A percentile compares a stretch with the other conserved stretches of the same genome.
These are phyloP conservation scores for Botryotinia globosa DNA, from an alignment of 2,329 filamentous ascomycete species.

Conservation along the genomic window DNA sequence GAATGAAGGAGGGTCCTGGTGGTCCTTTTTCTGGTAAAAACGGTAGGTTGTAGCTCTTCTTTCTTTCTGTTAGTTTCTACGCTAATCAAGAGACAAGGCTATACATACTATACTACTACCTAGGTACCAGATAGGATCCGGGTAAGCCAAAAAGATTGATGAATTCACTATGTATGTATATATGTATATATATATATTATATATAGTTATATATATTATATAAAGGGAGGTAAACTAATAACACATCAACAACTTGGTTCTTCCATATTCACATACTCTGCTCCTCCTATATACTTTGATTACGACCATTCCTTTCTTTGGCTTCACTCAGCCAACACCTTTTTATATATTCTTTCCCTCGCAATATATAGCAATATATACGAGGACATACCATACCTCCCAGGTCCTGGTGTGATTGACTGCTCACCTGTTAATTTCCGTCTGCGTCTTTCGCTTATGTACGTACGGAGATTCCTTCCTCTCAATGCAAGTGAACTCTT, in stretches of 20 bases:
- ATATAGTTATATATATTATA: no score
- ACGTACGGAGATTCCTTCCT: background rate
- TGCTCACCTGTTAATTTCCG: background rate
- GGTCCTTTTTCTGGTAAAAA: conserved; percentile 11
- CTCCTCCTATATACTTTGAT: no score
- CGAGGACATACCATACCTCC: background rate
- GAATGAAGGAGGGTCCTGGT: conserved; percentile 1
- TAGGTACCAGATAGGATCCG: background rate
- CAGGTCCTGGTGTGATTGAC: background rate
- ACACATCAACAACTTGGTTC: background rate
- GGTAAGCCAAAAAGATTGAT: background rate
- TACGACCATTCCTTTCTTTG: background rate
- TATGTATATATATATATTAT: no score
- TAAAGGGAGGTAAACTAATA: no score
- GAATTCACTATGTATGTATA: background rate
- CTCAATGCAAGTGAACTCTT: background rate
- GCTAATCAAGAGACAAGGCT: conserved; percentile 9
- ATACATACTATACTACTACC: no score
- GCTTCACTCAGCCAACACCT: background rate
- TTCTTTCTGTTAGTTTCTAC: conserved; percentile 17
- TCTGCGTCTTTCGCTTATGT: conserved; percentile 1
- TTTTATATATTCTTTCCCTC: background rate
- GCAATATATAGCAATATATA: background rate
- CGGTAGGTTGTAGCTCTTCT: background rate
- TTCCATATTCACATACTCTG: background rate